Evolutionary conservation across 164 flowering plant species (phyloP), one percentile per base, ranked within the genome.

Genomic region (Echeveria elegans): DNA sequence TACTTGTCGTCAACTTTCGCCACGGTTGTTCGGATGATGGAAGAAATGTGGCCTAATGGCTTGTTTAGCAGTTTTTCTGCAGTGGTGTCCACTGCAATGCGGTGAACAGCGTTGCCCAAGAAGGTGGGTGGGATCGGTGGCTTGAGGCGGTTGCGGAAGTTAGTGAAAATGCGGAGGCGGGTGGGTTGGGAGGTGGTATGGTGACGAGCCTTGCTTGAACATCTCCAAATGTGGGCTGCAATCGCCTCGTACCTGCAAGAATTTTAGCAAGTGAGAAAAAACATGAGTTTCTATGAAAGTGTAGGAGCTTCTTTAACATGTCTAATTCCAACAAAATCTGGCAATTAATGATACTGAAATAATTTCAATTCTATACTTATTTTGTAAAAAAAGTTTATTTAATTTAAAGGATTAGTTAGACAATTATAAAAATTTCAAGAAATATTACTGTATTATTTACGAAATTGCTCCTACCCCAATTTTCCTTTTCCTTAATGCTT

Each of bases 11-110:
- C 73, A 48, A 67, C 32, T 18, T 23, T 71, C 28, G 69, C 63
- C 0, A 66, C 66, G 4, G 71, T 68, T 24, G 66, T 69, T 53
- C 79, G 40, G 14, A 80, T 66, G 45, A 24, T 74, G 3, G 72
- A n/a, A 7, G 79, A 34, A 1, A 73, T 72, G 23, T 66, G 65
- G 19, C 78, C 21, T 1, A 74, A 36, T 0, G 82, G 73, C 6
- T 66, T 74, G 0, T 66, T 63, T 16, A 50, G 0, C 1, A 81
- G 65, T 11, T 83, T 80, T 1, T 75, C 82, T 0, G 64, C 26
- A 19, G 61, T 56, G 32, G 61, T 14, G 31, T 56, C 32, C 31
- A 56, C 61, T 0, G 32, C 61, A 11, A 26, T 56, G 18, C 32
- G 32, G 61, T 26, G 16, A 32, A 45, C 19, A 1, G n/a, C 18